phyloP scores from a whole-genome alignment of 2,329 filamentous ascomycete species.

The Ascochyta viciae-villosae region DNA sequence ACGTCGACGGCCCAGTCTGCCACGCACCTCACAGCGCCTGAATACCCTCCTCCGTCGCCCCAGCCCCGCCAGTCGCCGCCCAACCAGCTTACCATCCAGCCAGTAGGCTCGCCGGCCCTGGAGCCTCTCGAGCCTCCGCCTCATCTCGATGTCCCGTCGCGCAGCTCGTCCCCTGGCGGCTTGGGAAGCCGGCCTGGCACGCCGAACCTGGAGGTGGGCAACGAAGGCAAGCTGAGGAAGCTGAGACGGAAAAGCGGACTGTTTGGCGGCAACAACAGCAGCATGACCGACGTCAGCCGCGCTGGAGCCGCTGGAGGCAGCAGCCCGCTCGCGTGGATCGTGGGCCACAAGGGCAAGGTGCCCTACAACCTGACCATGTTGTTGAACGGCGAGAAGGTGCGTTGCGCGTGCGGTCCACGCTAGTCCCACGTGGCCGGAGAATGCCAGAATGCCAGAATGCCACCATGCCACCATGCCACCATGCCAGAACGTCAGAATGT shows the following conservation, averaged over 20 bases:
- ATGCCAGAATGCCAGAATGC: too few relatives aligned
- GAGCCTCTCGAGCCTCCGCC: conserved; percentile 40
- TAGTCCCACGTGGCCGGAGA: conserved; percentile 7
- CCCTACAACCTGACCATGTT: conserved; percentile 62
- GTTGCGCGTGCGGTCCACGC: conserved; percentile 2
- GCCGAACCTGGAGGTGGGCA: conserved; percentile 22
- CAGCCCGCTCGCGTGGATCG: conserved; percentile 63
- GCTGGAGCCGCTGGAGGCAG: conserved; percentile 2
- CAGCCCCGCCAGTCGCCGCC: conserved; percentile 23
- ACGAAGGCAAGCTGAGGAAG: conserved; percentile 40
- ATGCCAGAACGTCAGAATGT: too few relatives aligned
- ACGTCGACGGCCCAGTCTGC: conserved; percentile 11
- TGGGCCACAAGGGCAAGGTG: conserved; percentile 63
- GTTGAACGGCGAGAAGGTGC: conserved; percentile 59
- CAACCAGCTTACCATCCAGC: conserved; percentile 36
- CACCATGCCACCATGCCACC: too few relatives aligned
- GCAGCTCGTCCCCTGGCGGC: conserved; percentile 35
- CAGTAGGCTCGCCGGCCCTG: conserved; percentile 33
- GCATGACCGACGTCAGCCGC: conserved; percentile 26
- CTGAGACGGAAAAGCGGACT: conserved; percentile 45
- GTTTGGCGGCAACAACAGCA: conserved; percentile 38
- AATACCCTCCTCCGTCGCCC: conserved; percentile 37
- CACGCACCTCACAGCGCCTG: conserved; percentile 37
- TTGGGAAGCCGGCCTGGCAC: conserved; percentile 34
- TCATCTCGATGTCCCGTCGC: conserved; percentile 34